A percentile compares a stretch with the other conserved stretches of the same genome.
These are phyloP conservation scores for Aspergillus affinis DNA, from an alignment of 495 filamentous ascomycete genomes.

Conservation along the genomic window DNA sequence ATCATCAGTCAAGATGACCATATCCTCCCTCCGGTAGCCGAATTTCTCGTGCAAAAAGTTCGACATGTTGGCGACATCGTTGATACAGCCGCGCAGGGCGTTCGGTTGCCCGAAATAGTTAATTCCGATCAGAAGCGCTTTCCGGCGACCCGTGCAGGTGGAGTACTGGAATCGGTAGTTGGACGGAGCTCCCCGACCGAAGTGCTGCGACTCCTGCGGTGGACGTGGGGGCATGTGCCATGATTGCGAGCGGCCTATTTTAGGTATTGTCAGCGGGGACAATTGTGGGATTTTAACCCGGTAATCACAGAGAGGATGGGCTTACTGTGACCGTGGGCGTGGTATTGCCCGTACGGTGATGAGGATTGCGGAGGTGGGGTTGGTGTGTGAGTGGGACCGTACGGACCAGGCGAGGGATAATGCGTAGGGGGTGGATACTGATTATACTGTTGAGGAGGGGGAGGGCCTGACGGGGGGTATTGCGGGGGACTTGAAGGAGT, in stretches of 20 bases:
- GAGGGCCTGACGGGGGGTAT: constrained; percentile 10
- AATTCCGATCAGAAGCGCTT: constrained; percentile 93
- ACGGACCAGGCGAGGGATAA: constrained; percentile 19
- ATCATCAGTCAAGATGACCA: constrained; percentile 97
- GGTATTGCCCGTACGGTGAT: constrained; percentile 14
- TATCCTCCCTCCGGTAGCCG: constrained; percentile 91
- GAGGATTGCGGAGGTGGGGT: constrained; percentile 20
- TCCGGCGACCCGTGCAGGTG: constrained; percentile 82
- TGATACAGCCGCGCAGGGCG: constrained; percentile 89
- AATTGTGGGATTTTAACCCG: not conserved
- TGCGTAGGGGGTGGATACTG: constrained; percentile 20
- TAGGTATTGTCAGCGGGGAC: not conserved
- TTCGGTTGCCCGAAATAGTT: constrained; percentile 94
- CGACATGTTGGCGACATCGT: constrained; percentile 98
- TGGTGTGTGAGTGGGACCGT: constrained; percentile 15
- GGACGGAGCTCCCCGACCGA: constrained; percentile 74
- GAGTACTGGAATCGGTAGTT: constrained; percentile 88
- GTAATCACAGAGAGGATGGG: not conserved
- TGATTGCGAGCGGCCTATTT: constrained; percentile 18
- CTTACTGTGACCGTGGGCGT: constrained; percentile 12
- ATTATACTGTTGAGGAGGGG: constrained; percentile 8
- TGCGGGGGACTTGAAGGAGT: constrained; percentile 18
- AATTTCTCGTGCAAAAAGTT: constrained; percentile 80
- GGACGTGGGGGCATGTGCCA: constrained; percentile 36
- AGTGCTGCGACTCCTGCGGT: constrained; percentile 49